phyloP scores from a whole-genome alignment of 306 rosid genomes.

The Malus fusca region DNA sequence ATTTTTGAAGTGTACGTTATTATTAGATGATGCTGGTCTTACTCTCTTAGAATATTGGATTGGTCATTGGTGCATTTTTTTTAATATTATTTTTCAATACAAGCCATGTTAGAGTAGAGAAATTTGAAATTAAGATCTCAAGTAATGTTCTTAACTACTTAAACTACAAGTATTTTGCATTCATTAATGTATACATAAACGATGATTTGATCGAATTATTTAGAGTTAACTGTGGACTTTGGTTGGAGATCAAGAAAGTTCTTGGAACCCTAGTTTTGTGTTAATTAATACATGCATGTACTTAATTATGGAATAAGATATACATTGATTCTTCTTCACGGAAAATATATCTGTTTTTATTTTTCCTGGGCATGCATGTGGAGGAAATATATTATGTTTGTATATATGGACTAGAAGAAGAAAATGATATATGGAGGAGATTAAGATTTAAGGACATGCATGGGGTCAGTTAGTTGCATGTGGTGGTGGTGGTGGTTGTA shows the following conservation, averaged over 20 bases:
- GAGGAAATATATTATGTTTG: neutral
- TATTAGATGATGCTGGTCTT: neutral
- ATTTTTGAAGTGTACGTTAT: neutral
- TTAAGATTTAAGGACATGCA: constrained; percentile 35
- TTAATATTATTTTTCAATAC: no score
- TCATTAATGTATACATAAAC: constrained; percentile 7
- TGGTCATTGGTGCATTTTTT: neutral
- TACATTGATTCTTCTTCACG: neutral
- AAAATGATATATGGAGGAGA: constrained; percentile 19
- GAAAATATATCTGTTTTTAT: neutral
- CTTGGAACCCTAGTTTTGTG: constrained; percentile 24
- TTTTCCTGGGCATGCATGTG: neutral
- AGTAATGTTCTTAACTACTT: neutral
- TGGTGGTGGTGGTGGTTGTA: constrained; percentile 33
- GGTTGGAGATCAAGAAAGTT: constrained; percentile 25
- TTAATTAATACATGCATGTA: neutral
- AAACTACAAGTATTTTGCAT: neutral
- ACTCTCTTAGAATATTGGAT: neutral
- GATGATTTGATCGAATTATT: constrained; percentile 20
- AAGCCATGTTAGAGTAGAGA: neutral
- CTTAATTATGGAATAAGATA: neutral
- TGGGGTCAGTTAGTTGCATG: constrained; percentile 52
- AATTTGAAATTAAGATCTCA: no score
- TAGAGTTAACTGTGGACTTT: constrained; percentile 1
- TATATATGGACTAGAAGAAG: neutral